Evolutionary conservation across 768 basidiomycete genomes (phyloP).

Genomic region (Lactarius psammicola): DNA sequence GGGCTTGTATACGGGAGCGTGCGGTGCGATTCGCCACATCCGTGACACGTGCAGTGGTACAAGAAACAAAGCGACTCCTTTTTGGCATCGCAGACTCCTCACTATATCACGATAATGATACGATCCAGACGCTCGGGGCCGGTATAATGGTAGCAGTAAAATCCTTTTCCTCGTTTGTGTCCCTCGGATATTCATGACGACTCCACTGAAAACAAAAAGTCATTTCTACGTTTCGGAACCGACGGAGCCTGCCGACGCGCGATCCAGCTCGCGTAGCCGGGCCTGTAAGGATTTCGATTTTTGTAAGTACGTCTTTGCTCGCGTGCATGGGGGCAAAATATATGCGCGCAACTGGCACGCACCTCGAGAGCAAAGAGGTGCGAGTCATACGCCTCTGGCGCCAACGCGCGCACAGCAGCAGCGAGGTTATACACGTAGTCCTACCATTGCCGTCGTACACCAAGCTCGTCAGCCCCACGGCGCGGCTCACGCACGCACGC

Average conservation of each 20-base stretch:
- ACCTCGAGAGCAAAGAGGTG: constrained; percentile 80
- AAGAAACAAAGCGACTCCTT: constrained; percentile 55
- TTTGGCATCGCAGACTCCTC: not conserved
- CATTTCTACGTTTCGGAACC: not conserved
- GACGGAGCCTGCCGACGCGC: not conserved
- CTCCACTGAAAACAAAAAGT: not conserved
- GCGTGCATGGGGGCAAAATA: too few species aligned
- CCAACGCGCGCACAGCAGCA: constrained; percentile 67
- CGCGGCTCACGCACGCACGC: not conserved
- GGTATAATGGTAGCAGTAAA: not conserved
- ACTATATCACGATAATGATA: not conserved
- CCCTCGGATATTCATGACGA: not conserved
- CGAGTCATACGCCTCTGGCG: constrained; percentile 70
- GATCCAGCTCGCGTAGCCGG: constrained; percentile 23
- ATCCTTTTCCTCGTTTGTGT: not conserved
- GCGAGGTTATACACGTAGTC: constrained; percentile 86
- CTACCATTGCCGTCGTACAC: constrained; percentile 44
- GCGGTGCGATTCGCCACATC: constrained; percentile 1
- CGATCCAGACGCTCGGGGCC: not conserved
- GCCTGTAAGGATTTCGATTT: not conserved
- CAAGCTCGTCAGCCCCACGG: not conserved
- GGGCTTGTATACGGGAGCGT: constrained; percentile 5
- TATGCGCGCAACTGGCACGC: constrained; percentile 21
- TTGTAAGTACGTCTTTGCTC: not conserved
- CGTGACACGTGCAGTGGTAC: constrained; percentile 5